Evolutionary conservation across 352 stramenopile species (phyloP).

Genomic region (Phytopythium cucurbitacearum): DNA sequence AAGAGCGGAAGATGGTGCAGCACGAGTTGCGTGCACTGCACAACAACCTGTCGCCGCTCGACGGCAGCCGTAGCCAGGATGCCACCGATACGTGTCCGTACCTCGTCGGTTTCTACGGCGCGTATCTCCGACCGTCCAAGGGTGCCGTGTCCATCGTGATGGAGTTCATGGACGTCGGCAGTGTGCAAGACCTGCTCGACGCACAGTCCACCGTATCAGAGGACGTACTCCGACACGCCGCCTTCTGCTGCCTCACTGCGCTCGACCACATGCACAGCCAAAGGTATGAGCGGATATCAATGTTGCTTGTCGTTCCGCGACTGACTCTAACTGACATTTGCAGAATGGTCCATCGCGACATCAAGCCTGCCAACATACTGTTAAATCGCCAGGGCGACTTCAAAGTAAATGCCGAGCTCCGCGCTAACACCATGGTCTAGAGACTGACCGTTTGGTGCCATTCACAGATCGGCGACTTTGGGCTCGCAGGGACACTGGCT

Average conservation of each 20-base stretch:
- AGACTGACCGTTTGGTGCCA: not conserved
- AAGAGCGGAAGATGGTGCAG: slow-evolving; percentile 81
- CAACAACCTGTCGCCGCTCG: slow-evolving; percentile 70
- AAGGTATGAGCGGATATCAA: slow-evolving; percentile 23
- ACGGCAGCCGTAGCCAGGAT: not conserved
- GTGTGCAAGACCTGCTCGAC: slow-evolving; percentile 75
- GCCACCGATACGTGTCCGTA: slow-evolving; percentile 44
- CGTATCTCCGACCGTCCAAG: slow-evolving; percentile 71
- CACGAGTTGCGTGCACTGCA: slow-evolving; percentile 86
- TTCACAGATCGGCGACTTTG: slow-evolving; percentile 71
- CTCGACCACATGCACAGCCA: slow-evolving; percentile 83
- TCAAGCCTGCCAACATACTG: slow-evolving; percentile 90
- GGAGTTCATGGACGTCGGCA: slow-evolving; percentile 92
- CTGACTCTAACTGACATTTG: not conserved
- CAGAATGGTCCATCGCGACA: slow-evolving; percentile 86
- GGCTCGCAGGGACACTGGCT: slow-evolving; percentile 64
- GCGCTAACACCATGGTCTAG: not conserved
- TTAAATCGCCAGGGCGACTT: slow-evolving; percentile 82
- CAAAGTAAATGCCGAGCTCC: slow-evolving; percentile 36
- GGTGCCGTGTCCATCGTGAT: slow-evolving; percentile 85
- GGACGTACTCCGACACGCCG: slow-evolving; percentile 60
- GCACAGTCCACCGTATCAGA: slow-evolving; percentile 43
- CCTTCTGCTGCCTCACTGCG: slow-evolving; percentile 76
- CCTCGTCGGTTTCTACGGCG: slow-evolving; percentile 88
- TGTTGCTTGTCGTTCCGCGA: not conserved